Evolutionary conservation across 371 early-diverging fungal genomes (phyloP).

Genomic region (Haplosporangium sp.): DNA sequence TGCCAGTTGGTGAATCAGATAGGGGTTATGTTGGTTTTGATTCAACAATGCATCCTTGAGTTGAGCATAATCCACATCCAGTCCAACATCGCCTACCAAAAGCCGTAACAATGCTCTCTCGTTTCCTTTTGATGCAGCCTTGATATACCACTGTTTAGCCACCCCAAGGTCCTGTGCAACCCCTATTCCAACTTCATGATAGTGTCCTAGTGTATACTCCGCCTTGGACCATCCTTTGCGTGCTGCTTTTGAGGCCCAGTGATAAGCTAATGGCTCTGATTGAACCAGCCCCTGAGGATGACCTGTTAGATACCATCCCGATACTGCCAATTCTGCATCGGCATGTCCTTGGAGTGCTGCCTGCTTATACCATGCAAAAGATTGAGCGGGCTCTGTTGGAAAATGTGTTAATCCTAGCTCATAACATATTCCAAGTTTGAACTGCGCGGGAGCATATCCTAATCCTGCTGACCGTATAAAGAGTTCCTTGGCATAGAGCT

Average conservation of each 20-base stretch:
- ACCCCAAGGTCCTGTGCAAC: conserved; percentile 70
- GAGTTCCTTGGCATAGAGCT: conserved; percentile 56
- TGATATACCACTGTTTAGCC: conserved; percentile 86
- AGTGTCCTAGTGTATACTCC: conserved; percentile 95
- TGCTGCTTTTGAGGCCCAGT: conserved; percentile 91
- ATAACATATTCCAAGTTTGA: conserved; percentile 87
- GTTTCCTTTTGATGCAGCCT: conserved; percentile 65
- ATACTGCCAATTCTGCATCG: conserved; percentile 93
- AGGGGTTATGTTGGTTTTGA: conserved; percentile 42
- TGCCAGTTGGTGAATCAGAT: conserved; percentile 50
- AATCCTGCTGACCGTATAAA: conserved; percentile 65
- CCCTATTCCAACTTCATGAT: conserved; percentile 92
- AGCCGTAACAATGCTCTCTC: conserved; percentile 45
- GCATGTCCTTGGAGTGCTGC: conserved; percentile 95
- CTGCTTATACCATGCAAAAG: conserved; percentile 82
- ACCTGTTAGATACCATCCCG: conserved; percentile 97
- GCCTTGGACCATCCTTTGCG: conserved; percentile 89
- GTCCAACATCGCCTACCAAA: conserved; percentile 48
- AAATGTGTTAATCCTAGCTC: conserved; percentile 78
- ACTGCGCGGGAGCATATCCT: conserved; percentile 77
- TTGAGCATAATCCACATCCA: conserved; percentile 51
- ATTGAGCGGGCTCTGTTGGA: conserved; percentile 73
- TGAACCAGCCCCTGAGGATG: conserved; percentile 76
- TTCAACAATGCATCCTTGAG: conserved; percentile 50
- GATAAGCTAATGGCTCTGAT: conserved; percentile 89